These are phyloP conservation scores for Pythium plurisporium DNA, from an alignment of 352 stramenopile genomes.

Conservation along the genomic window DNA sequence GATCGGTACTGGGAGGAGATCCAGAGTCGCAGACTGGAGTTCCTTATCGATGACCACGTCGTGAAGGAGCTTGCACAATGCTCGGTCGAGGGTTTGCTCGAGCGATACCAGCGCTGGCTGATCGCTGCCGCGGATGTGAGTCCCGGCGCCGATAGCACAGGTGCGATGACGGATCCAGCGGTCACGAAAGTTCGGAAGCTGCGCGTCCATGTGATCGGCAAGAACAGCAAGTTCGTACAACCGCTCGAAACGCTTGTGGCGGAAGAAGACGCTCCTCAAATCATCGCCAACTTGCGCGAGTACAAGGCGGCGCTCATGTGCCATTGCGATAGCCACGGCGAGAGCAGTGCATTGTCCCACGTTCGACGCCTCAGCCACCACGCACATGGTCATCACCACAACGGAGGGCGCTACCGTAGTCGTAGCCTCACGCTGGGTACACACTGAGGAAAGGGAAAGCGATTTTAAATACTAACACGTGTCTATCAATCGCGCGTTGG, in stretches of 20 bases:
- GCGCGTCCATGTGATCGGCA: constrained; percentile 69
- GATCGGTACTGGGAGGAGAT: constrained; percentile 78
- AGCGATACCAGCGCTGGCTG: constrained; percentile 56
- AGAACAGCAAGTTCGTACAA: constrained; percentile 44
- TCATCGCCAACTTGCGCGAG: constrained; percentile 54
- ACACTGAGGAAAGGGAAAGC: background rate
- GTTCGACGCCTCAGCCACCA: constrained; percentile 3
- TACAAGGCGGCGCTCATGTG: constrained; percentile 60
- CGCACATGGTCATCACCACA: background rate
- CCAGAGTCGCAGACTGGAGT: constrained; percentile 49
- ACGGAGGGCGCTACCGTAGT: background rate
- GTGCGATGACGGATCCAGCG: background rate
- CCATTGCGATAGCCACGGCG: constrained; percentile 29
- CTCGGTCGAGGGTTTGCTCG: constrained; percentile 34
- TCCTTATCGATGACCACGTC: constrained; percentile 50
- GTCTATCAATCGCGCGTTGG: too few relatives aligned
- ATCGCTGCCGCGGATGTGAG: constrained; percentile 10
- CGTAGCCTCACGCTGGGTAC: background rate
- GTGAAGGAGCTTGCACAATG: constrained; percentile 36
- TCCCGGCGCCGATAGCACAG: too few relatives aligned
- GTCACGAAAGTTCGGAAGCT: constrained; percentile 38
- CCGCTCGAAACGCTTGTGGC: constrained; percentile 56
- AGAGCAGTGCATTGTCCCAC: too few relatives aligned
- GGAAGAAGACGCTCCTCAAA: constrained; percentile 38
- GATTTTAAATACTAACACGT: background rate